Evolutionary conservation across 139 green algal species (phyloP), one percentile per base, ranked within the genome.

Genomic region (Klebsormidium nitens): DNA sequence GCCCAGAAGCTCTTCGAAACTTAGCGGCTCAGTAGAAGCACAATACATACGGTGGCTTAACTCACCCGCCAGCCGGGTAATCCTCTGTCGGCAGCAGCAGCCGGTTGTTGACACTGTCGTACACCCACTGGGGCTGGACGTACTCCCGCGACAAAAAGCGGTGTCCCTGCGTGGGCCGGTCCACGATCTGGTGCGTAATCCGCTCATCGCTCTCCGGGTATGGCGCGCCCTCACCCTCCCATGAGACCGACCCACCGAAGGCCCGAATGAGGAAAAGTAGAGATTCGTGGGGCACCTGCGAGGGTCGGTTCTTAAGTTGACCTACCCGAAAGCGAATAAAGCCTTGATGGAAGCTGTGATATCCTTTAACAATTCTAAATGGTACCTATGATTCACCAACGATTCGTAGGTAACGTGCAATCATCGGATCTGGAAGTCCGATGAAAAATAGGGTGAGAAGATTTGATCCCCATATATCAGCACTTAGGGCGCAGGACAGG

Each of bases 101-200:
- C 0, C 87, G 69, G 31, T 83, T 90, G 87, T 98, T 98, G 67
- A 85, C 85, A 46, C 69, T 85, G 88, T 99, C 95, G 58, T 95
- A 90, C 38, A 96, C 84, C 95, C 95, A 99, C 89, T 99, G 95
- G 35, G 95, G 95, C 81, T 97, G 90, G 35, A 99, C 85, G 67
- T 97, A 99, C 60, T 92, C 75, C 11, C 93, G 83, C 0, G 75
- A 84, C 36, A 93, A 73, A 61, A 78, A 81, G 34, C 71, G 69
- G 78, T 93, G 87, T 5, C 81, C 84, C 80, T 93, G 86, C 4
- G 66, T 69, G 3, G 71, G 50, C 8, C 56, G 32, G 52, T 80
- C 75, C 52, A 79, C 66, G 46, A 77, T 60, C 75, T 95, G 85
- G 74, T 99, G 93, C 0, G 93, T 99, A 74, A 99, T 95, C 63